Base-by-base conservation (phyloP, 2,329 filamentous ascomycete species). In the Macrophomina phaseolina region DNA sequence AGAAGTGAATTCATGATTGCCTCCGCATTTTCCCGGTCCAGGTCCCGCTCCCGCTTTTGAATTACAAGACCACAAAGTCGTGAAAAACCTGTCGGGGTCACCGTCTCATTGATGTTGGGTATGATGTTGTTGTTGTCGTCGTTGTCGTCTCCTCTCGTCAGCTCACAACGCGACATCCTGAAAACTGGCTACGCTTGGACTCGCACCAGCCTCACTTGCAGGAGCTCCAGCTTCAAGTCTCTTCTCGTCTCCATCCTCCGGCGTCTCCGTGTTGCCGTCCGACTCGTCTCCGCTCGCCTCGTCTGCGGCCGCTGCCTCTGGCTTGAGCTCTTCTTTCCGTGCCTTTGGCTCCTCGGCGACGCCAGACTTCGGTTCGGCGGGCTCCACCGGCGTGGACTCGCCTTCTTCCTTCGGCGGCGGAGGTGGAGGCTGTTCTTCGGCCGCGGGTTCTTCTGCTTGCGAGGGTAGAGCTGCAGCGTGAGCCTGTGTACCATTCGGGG, bases 381-480 rank as follows among this genome's bases (percentile, higher is more conserved):
- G 42, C 18, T 73, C 67, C 30, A 74, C 72, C 18, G 70, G 68
- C 12, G 51, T 28, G 8, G 14, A 73, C 73, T 75, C 71, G 23
- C 75, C 72, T 56, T 78, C 78, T 56, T 69, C 70, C 71, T 74
- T 78, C 28, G 71, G 76, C 65, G 76, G 77, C 5, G 75, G 75
- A 18, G 77, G 77, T 2, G 75, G 71, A 16, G 74, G 69, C 64
- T 71, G 40, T 18, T 62, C 56, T 53, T 62, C 49, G 28, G 51
- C 12, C 1, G 66, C 49, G 5, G 56, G 23, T 8, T 67, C 36
- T 36, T 56, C 40, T n/a, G 11, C n/a, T 45, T 52, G 36, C 34
- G 30, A 42, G 12, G 23, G 23, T n/a, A 32, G 14, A 36, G 58
- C 34, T 30, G 45, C 38, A 30, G 73, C 72, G 49, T 71, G 40